Evolutionary conservation across 202 grass and related monocot species (phyloP).

Genomic region (Eragrostis tef): DNA sequence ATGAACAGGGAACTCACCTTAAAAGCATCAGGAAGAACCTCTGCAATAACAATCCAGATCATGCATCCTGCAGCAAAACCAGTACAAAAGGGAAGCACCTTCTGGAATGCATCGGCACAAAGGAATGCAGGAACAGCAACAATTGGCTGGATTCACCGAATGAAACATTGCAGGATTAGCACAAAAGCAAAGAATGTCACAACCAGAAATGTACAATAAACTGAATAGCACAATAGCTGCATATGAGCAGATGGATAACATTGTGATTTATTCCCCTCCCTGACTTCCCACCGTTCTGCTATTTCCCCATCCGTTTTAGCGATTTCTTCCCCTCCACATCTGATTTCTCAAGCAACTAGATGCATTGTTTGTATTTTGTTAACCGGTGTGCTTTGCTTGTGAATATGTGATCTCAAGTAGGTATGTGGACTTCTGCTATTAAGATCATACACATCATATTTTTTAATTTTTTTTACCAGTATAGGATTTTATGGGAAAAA

Average conservation of each 20-base stretch:
- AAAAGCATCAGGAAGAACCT: conserved; percentile 98
- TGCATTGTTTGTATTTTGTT: too few relatives aligned
- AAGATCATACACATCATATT: too few relatives aligned
- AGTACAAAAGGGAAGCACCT: conserved; percentile 92
- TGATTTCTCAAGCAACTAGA: neutral
- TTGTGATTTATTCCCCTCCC: neutral
- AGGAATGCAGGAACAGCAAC: conserved; percentile 92
- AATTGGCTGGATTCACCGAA: conserved; percentile 69
- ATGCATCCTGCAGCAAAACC: conserved; percentile 98
- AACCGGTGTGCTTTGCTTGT: too few relatives aligned
- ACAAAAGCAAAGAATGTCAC: conserved; percentile 21
- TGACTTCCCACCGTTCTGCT: too few relatives aligned
- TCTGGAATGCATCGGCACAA: conserved; percentile 90
- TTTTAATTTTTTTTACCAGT: too few relatives aligned
- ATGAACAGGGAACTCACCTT: conserved; percentile 62
- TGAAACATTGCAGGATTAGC: conserved; percentile 39
- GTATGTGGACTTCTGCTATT: too few relatives aligned
- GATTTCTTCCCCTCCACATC: too few relatives aligned
- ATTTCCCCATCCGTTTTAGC: too few relatives aligned
- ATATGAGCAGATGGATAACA: conserved; percentile 7
- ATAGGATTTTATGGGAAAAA: too few relatives aligned
- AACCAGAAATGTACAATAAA: conserved; percentile 38
- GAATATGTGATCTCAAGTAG: too few relatives aligned
- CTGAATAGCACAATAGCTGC: neutral
- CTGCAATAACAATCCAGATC: conserved; percentile 99